These are phyloP conservation scores for Desmodesmus armatus DNA, from an alignment of 139 green algal genomes.

Conservation along the genomic window DNA sequence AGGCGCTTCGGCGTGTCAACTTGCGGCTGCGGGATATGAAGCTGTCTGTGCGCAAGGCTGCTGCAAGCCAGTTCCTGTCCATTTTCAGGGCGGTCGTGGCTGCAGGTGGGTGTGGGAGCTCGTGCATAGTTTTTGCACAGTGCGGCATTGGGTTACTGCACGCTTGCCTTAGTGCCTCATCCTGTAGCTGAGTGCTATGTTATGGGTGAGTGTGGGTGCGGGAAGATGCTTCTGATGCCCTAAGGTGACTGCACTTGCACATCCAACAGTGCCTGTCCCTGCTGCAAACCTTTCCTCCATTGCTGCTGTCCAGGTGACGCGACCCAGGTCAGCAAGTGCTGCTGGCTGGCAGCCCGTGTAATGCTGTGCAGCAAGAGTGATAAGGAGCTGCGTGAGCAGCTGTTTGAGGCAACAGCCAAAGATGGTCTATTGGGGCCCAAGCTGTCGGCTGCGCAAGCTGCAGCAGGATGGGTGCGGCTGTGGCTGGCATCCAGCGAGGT, in stretches of 20 bases:
- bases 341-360: conserved; percentile 19
- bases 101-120: conserved; percentile 34
- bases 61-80: conserved; percentile 49
- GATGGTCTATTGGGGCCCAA: conserved; percentile 71
- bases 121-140: not conserved
- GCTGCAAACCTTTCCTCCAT: not conserved
- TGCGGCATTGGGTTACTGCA: not conserved
- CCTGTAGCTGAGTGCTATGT: not conserved
- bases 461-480: conserved; percentile 55
- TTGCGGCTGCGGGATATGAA: conserved; percentile 79
- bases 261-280: not conserved
- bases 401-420: conserved; percentile 1
- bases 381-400: conserved; percentile 11
- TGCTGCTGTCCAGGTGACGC: not conserved
- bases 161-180: not conserved
- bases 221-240: no score
- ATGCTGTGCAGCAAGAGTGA: conserved; percentile 35
- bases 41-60: conserved; percentile 68
- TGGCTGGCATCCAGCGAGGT: conserved; percentile 45
- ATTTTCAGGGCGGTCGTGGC: conserved; percentile 49
- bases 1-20: conserved; percentile 37
- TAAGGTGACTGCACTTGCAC: not conserved
- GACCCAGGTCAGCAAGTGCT: conserved; percentile 1
- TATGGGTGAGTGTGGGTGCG: not conserved
- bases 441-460: conserved; percentile 43